Base-by-base conservation (phyloP, 768 basidiomycete species). In the Boletus coccyginus region DNA sequence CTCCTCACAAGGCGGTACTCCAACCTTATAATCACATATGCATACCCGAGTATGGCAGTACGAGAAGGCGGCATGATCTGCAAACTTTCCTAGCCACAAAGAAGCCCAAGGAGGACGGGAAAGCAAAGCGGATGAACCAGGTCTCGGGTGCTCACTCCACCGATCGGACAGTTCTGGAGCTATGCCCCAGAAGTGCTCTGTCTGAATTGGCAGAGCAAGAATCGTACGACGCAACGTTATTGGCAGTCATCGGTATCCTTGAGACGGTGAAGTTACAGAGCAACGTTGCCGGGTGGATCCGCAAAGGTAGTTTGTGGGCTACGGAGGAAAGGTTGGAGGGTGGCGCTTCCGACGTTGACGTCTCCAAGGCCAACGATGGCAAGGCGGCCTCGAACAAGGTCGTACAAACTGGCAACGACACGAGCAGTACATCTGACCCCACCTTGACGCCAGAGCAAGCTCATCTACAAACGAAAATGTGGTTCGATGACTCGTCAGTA, bases 1-100 rank as follows among this genome's bases (percentile, higher is more conserved):
- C 82, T 14, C 74, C 76, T 29, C 71, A 70, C 56, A 83, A 83
- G 61, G 81, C 87, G 0, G 78, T 74, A 31, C 74, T 87, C 16
- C 92, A 94, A 65, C 92, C 91, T 0, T 88, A 81, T 74, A 94
- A 90, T 66, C 92, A 94, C 65, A 72, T 93, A 21, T 90, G 87
- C 64, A 79, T 93, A 60, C 77, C 73, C 11, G 90, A 92, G 65
- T 93, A 92, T 66, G 74, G 77, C 14, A 73, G 69, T 2, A 61
- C 71, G 10, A 73, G 72, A 65, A 79, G 86, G 31, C 64, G 66
- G 17, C 57, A 58, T 17, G 79, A 81, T 54, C 59, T 79, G 19
- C 69, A 56, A 13, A 59, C 55, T 8, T 59, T 79, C 8, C 44
- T 57, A 24, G 56, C 54, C 16, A 60, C 65, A 10, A 53, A 43